Evolutionary conservation across 2,329 filamentous ascomycete genomes (phyloP), one percentile per base, ranked within the genome.

Genomic region (Beauveria caledonica): DNA sequence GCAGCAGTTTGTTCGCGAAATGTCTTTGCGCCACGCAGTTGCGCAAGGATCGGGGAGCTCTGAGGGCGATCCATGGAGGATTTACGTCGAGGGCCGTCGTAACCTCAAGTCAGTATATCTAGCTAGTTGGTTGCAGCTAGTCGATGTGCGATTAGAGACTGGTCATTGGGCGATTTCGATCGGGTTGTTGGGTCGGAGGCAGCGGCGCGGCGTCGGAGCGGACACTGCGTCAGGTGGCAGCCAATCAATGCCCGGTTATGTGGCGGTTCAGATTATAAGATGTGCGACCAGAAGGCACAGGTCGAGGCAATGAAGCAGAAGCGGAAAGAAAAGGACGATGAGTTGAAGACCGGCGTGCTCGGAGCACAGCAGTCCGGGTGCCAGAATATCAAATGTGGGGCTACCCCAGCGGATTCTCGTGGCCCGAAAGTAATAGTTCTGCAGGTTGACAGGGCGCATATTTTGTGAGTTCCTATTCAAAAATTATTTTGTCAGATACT

Each of bases 21-120:
- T 40, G 75, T 78, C 64, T 76, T 78, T 10, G 86, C 80, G 66
- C 76, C 80, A 64, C 78, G 78, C 60, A 88, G 76, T 69, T 85
- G 80, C 60, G 79, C 73, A 55, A 86, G 74, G 65, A 86, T 79
- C 58, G 82, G 77, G 55, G 80, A 77, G 60, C 72, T 77, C 65
- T 78, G 77, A 62, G 78, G 72, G 66, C 78, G 77, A 68, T 81
- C 80, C 84, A 86, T 87, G 66, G 67, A 63, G 56, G 45, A n/a
- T 33, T 19, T 21, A 10, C 2, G 29, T 33, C 6, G 10, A 11
- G n/a, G 19, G 23, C 21, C 19, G 27, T 45, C 17, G 27, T 29
- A 27, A 40, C 6, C 29, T 53, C 27, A 17, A n/a, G 40, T 25
- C 17, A 9, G 10, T 17, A 45, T 23, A 23, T 27, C 8, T 42